A percentile compares a stretch with the other conserved stretches of the same genome.
phyloP scores from a whole-genome alignment of 2,329 filamentous ascomycete genomes.

The Neurospora crassa region DNA sequence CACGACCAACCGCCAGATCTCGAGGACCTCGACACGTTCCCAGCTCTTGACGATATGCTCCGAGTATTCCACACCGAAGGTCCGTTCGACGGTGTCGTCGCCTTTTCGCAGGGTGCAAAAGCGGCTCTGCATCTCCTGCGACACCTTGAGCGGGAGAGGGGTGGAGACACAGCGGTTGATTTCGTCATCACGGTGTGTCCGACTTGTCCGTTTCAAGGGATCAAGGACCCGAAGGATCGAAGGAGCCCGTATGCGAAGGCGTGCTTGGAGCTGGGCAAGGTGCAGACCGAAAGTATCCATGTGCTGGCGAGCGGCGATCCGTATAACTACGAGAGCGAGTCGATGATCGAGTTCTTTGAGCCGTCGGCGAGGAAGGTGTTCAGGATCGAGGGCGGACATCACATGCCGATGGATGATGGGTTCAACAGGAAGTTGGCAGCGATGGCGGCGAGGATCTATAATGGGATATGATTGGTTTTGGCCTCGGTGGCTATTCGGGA shows the following conservation, averaged over 20 bases:
- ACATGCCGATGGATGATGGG: constrained; percentile 14
- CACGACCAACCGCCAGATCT: constrained; percentile 10
- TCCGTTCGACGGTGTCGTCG: constrained; percentile 23
- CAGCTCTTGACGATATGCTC: constrained; percentile 2
- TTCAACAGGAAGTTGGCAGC: constrained; percentile 8
- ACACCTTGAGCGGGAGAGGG: constrained; percentile 2
- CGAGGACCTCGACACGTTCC: constrained; percentile 1
- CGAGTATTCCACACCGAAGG: constrained; percentile 12
- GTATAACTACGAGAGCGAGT: constrained; percentile 12
- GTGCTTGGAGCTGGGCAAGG: constrained; percentile 2
- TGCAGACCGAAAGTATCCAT: constrained; percentile 9
- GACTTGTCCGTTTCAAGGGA: constrained; percentile 11
- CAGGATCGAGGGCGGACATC: constrained; percentile 17
- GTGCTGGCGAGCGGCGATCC: constrained; percentile 14
- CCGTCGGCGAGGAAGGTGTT: constrained; percentile 9
- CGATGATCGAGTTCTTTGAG: constrained; percentile 12
- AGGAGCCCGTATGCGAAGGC: not conserved
- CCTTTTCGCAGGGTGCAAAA: constrained; percentile 25
- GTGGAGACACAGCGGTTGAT: constrained; percentile 1
- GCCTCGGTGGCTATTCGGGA: not conserved
- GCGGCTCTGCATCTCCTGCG: constrained; percentile 11
- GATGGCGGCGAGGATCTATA: not conserved
- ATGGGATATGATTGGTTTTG: not conserved
- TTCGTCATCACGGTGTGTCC: constrained; percentile 12
- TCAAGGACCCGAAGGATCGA: not conserved